phyloP scores from a whole-genome alignment of 2,329 filamentous ascomycete species.

The Epichloe gansuensis region DNA sequence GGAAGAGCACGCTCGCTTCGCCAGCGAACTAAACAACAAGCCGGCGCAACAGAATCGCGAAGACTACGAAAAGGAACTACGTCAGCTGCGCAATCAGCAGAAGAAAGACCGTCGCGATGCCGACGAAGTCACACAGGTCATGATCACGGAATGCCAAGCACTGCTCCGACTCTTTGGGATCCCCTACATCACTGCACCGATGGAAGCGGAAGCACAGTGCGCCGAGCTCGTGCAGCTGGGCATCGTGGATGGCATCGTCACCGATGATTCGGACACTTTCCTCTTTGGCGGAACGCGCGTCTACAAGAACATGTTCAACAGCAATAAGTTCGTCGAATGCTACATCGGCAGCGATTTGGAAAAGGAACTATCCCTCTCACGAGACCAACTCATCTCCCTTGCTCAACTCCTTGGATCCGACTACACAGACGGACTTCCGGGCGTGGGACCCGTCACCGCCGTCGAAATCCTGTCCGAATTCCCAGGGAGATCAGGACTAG shows the following conservation, averaged over 20 bases:
- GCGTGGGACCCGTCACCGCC: slow-evolving; percentile 86
- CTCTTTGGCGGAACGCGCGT: slow-evolving; percentile 91
- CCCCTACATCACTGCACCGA: slow-evolving; percentile 92
- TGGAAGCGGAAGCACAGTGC: slow-evolving; percentile 98
- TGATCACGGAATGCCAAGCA: slow-evolving; percentile 91
- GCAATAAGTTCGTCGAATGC: slow-evolving; percentile 95
- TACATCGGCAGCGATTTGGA: slow-evolving; percentile 77
- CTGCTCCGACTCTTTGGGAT: slow-evolving; percentile 82
- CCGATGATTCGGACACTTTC: slow-evolving; percentile 93
- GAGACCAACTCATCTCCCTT: slow-evolving; percentile 77
- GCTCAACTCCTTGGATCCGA: slow-evolving; percentile 88
- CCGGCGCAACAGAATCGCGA: slow-evolving; percentile 55
- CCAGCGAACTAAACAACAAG: slow-evolving; percentile 71
- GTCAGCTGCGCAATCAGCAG: slow-evolving; percentile 79
- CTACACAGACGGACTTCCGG: slow-evolving; percentile 84
- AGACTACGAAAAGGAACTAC: slow-evolving; percentile 79
- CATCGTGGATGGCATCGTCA: slow-evolving; percentile 93
- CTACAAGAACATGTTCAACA: slow-evolving; percentile 99
- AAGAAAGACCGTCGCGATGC: slow-evolving; percentile 93
- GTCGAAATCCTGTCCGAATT: slow-evolving; percentile 93
- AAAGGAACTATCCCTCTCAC: slow-evolving; percentile 74
- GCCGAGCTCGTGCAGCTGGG: slow-evolving; percentile 77
- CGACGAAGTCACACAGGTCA: slow-evolving; percentile 90
- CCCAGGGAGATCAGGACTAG: slow-evolving; percentile 43
- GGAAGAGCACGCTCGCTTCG: slow-evolving; percentile 88